These are phyloP conservation scores for Symbiodinium natans DNA, from an alignment of 73 alveolate genomes.

Conservation along the genomic window DNA sequence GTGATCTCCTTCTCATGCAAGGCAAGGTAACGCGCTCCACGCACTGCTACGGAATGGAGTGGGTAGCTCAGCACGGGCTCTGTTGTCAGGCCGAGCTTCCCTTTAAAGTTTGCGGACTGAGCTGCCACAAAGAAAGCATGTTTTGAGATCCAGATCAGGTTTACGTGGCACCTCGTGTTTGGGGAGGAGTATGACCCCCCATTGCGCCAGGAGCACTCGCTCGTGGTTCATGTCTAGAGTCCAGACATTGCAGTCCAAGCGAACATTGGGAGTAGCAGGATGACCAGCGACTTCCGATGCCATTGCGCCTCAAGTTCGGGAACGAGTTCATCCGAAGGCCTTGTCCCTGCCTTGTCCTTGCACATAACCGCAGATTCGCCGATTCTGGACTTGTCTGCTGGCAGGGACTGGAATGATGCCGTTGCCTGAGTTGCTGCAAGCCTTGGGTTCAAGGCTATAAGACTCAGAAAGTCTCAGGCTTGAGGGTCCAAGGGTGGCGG, in stretches of 20 bases:
- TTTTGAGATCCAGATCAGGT: neutral
- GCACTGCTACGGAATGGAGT: slow-evolving; percentile 93
- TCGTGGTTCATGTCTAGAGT: too few relatives aligned
- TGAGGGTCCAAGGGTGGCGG: too few relatives aligned
- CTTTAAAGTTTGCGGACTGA: too few relatives aligned
- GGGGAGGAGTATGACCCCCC: slow-evolving; percentile 93
- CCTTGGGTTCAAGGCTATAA: too few relatives aligned
- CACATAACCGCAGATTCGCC: neutral
- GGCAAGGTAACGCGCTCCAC: slow-evolving; percentile 91
- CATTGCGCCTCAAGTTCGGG: slow-evolving; percentile 90
- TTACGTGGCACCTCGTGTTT: slow-evolving; percentile 92
- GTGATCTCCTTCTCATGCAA: neutral
- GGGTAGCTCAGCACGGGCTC: neutral
- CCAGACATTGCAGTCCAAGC: too few relatives aligned
- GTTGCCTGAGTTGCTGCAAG: neutral
- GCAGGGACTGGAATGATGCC: slow-evolving; percentile 84
- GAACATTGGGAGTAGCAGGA: slow-evolving; percentile 6
- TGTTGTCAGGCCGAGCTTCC: too few relatives aligned
- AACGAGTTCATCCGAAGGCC: slow-evolving; percentile 86
- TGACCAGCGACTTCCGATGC: slow-evolving; percentile 71
- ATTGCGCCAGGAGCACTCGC: slow-evolving; percentile 70
- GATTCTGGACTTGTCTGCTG: neutral
- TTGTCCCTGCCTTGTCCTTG: neutral
- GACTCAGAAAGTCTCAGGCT: too few relatives aligned
- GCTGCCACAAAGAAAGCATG: too few relatives aligned